Base-by-base conservation (phyloP, 2,329 filamentous ascomycete genomes). In the Elsinoe necatrix region DNA sequence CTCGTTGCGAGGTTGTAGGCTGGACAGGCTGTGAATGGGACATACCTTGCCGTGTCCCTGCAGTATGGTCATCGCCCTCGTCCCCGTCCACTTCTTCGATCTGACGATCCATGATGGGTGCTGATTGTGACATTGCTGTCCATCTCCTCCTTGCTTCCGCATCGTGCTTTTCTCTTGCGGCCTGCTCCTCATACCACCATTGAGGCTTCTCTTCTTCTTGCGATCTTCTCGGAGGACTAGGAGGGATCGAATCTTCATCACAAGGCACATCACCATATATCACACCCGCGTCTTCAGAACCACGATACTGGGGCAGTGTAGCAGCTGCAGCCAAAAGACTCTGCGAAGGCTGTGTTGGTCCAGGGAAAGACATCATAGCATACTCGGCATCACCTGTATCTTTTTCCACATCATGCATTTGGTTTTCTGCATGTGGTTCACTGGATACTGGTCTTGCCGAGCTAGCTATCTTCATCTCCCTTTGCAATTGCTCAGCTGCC, bases 401-500 rank as follows among this genome's bases (percentile, higher is more conserved):
- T 7, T 39, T 2, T 23, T 39, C 8, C 20, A 23, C 31, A 39
- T 37, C n/a, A 20, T 34, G 31, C 48, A 39, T 52, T 39, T 35
- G 12, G 9, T 18, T 16, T 2, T 52, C 34, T 39, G 48, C 48
- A 50, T 37, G 48, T 35, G n/a, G 14, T 39, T 34, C 16, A 9
- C 34, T 35, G 39, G 34, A 29, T 39, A 37, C 48, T 12, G 23
- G 25, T 16, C 9, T 50, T 2, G 45, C 14, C 6, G 34, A 52
- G 31, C 48, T 39, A n/a, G 48, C 48, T 11, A 34, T 34, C 31
- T 39, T 35, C 34, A 52, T 52, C 34, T 52, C 48, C 20, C 34
- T 18, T 16, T 52, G 48, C 20, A 52, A 25, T 25, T 52, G 48
- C 20, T 39, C 48, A 12, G 29, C 48, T 2, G 48, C 14, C 16